Percentiles rank a stretch among this genome's conserved stretches.
phyloP scores from a whole-genome alignment of 2,329 filamentous ascomycete species.

The Arthroderma sp. region DNA sequence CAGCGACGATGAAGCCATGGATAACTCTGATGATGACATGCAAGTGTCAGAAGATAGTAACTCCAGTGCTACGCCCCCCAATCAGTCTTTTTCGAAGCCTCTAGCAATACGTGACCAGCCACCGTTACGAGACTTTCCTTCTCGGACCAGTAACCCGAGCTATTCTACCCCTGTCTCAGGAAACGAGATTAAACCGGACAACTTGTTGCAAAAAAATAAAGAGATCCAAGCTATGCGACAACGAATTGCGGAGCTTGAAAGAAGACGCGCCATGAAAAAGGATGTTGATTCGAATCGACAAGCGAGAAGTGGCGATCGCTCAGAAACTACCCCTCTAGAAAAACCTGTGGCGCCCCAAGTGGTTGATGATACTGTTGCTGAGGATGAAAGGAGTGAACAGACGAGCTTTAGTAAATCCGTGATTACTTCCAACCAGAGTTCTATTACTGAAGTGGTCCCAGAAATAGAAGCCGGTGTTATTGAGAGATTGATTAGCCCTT shows the following conservation, averaged over 20 bases:
- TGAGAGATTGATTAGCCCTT: too few species aligned
- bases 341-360: not conserved
- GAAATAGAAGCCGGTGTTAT: too few species aligned
- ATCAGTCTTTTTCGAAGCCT: slow-evolving; percentile 4
- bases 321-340: slow-evolving; percentile 1
- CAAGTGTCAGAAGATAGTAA: slow-evolving; percentile 6
- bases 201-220: slow-evolving; percentile 35
- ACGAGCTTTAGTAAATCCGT: not conserved
- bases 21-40: slow-evolving; percentile 8
- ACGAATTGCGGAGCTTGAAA: slow-evolving; percentile 38
- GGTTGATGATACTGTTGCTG: not conserved
- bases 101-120: slow-evolving; percentile 15
- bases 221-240: slow-evolving; percentile 36
- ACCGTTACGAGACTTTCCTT: slow-evolving; percentile 32
- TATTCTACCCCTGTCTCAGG: slow-evolving; percentile 23
- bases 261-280: slow-evolving; percentile 30
- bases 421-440: not conserved
- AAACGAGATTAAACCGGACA: slow-evolving; percentile 26
- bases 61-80: slow-evolving; percentile 19
- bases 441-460: not conserved
- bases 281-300: slow-evolving; percentile 18
- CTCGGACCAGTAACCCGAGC: slow-evolving; percentile 31
- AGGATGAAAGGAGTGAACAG: not conserved
- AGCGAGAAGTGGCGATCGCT: not conserved
- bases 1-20: slow-evolving; percentile 52